phyloP scores from a whole-genome alignment of 73 alveolate species.

The Paramecium primaurelia region DNA sequence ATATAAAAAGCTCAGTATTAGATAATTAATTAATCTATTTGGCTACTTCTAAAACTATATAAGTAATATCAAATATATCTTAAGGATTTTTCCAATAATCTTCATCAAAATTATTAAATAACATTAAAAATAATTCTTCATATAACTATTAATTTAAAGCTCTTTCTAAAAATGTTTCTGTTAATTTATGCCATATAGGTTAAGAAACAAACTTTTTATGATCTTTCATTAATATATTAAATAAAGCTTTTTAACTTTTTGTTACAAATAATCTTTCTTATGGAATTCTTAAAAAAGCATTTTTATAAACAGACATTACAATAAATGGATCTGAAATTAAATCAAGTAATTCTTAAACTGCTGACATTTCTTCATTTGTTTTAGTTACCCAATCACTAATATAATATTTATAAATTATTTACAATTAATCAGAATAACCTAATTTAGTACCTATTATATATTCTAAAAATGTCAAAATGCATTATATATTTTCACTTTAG shows the following conservation, averaged over 20 bases:
- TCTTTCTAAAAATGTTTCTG: not conserved
- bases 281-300: not conserved
- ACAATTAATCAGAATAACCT: slow-evolving; percentile 16
- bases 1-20: not conserved
- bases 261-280: slow-evolving; percentile 1
- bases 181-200: not conserved
- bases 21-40: not conserved
- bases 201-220: not conserved
- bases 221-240: not conserved
- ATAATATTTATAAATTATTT: not conserved
- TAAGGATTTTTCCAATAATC: not conserved
- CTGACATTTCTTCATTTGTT: not conserved
- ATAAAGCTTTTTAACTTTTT: not conserved
- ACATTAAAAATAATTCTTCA: slow-evolving; percentile 16
- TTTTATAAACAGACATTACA: not conserved
- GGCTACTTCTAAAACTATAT: not conserved
- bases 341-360: not conserved
- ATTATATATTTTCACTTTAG: not conserved
- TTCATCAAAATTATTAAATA: slow-evolving; percentile 23
- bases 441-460: not conserved
- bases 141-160: not conserved
- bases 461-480: slow-evolving; percentile 31
- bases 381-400: not conserved
- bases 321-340: not conserved
- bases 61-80: not conserved